Percentiles rank a stretch among this genome's conserved stretches.
phyloP scores from a whole-genome alignment of 208 protist species.

The Trypanosoma cruzi region DNA sequence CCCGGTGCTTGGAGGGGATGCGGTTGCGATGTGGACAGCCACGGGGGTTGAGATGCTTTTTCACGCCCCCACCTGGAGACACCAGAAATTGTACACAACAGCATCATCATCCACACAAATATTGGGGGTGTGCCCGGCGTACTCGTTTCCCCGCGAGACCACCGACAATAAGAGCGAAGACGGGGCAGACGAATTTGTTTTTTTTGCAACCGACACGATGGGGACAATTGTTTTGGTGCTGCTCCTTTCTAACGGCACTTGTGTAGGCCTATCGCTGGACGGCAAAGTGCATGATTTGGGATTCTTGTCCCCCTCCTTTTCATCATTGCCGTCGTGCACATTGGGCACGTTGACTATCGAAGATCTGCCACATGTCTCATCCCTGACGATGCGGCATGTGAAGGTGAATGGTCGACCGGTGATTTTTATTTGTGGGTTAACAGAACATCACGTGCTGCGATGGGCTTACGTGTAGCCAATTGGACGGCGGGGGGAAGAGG shows the following conservation, averaged over 20 bases:
- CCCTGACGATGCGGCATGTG: not conserved
- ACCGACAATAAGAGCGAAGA: not conserved
- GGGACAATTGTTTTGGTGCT: constrained; percentile 3
- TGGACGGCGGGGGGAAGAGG: not conserved
- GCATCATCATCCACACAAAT: not conserved
- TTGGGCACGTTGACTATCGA: not conserved
- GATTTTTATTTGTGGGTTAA: constrained; percentile 4
- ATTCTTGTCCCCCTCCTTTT: not conserved
- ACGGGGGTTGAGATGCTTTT: constrained; percentile 7
- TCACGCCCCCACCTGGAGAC: constrained; percentile 5
- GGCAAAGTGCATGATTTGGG: not conserved
- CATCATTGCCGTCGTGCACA: not conserved
- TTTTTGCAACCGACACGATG: not conserved
- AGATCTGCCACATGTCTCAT: not conserved
- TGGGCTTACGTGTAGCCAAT: not conserved
- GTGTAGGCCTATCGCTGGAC: not conserved
- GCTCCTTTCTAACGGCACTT: constrained; percentile 1
- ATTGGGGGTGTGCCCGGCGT: constrained; percentile 7
- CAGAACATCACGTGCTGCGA: not conserved
- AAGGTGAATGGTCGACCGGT: not conserved
- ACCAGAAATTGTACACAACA: not conserved
- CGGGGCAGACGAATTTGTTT: not conserved
- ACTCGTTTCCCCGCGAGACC: no score
- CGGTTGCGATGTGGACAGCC: constrained; percentile 3
- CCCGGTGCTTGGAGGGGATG: not conserved